Evolutionary conservation across 352 stramenopile species (phyloP), one percentile per base, ranked within the genome.

Genomic region (Aphanomyces cochlioides): DNA sequence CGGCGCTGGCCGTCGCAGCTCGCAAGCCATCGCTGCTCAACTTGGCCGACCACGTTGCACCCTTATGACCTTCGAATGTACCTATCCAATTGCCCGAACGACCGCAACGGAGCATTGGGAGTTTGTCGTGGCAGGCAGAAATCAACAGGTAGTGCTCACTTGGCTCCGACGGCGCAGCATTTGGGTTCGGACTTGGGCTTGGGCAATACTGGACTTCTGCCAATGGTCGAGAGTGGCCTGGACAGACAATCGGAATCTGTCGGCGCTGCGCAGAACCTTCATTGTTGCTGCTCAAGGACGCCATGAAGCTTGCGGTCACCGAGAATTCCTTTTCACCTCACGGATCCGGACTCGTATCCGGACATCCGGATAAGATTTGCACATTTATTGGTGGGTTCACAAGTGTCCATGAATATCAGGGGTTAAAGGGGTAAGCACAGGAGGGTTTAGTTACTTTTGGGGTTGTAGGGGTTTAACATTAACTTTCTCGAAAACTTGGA

Each of bases 21-120:
- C 97, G 88, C 56, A 82, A 82, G 5, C 81, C 90, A 5, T 84
- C 77, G 0, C 75, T 72, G 76, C 98, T 92, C 47, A 98, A 75
- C 66, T 93, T 96, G 56, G 90, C 95, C 58, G 80, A 93, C 90
- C 90, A 97, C 0, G 97, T 90, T 0, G 90, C 90, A 56, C 96
- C 97, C 76, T 99, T 99, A 80, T 99, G 97, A 54, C 97, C 97
- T 36, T 92, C 80, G 66, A 98, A 99, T 6, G 95, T 99, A 56
- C 96, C 97, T 72, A 99, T 98, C 97, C 97, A 99, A 77, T 97
- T 83, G 59, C 90, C 90, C 36, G 89, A 87, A 53, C 83, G 79
- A 7, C 78, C 87, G 58, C 85, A 86, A 3, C 90, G 86, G 56
- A 97, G 78, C 88, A 96, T 96, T 41, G 88, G 90, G 48, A 88